Percentiles rank a stretch among this genome's conserved stretches.
Evolutionary conservation across 495 filamentous ascomycete genomes (phyloP).

Genomic region (Lepraria neglecta): DNA sequence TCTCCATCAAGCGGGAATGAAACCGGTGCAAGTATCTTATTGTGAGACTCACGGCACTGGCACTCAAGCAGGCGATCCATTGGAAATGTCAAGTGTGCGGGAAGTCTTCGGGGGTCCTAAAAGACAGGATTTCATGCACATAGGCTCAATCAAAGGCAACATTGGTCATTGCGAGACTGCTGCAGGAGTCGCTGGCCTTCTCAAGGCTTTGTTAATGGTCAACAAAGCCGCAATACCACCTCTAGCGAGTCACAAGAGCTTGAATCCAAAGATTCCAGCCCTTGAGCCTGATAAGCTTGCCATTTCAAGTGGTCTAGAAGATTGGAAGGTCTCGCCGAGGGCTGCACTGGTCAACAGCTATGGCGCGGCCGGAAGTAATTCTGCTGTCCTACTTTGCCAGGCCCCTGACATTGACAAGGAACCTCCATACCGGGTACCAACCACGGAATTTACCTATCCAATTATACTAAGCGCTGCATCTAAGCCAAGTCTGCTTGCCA

Average conservation of each 20-base stretch:
- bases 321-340: slow-evolving; percentile 34
- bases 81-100: slow-evolving; percentile 34
- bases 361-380: slow-evolving; percentile 42
- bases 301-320: slow-evolving; percentile 31
- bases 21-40: slow-evolving; percentile 24
- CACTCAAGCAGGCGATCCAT: slow-evolving; percentile 32
- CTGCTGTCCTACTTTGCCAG: slow-evolving; percentile 32
- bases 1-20: slow-evolving; percentile 16
- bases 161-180: slow-evolving; percentile 38
- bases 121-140: slow-evolving; percentile 37
- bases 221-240: slow-evolving; percentile 34
- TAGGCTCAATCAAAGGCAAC: slow-evolving; percentile 38
- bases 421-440: neutral
- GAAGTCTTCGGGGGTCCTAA: slow-evolving; percentile 35
- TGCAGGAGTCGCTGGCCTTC: slow-evolving; percentile 30
- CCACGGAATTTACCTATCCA: slow-evolving; percentile 10
- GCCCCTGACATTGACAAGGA: neutral
- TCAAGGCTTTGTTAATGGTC: slow-evolving; percentile 35
- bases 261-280: slow-evolving; percentile 38
- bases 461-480: slow-evolving; percentile 24
- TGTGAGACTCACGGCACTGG: slow-evolving; percentile 40
- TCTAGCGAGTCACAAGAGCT: slow-evolving; percentile 34
- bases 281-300: slow-evolving; percentile 29
- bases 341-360: slow-evolving; percentile 45
- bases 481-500: slow-evolving; percentile 15